phyloP scores from a whole-genome alignment of 148 eudicot species.

The Cornus controversa region DNA sequence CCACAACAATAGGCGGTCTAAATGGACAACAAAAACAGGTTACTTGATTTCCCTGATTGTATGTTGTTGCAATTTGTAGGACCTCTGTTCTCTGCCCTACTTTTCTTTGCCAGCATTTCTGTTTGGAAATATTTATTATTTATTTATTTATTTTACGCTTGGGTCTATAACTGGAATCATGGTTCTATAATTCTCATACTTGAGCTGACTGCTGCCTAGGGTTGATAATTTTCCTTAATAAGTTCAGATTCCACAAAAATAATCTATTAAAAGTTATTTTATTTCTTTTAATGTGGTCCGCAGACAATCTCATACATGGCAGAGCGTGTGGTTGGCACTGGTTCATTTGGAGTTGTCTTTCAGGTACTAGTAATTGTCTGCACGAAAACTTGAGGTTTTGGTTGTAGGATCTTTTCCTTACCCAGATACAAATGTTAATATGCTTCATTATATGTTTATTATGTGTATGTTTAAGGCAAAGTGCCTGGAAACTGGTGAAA shows the following conservation, averaged over 20 bases:
- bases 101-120: background rate
- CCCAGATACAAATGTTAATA: background rate
- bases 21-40: slow-evolving; percentile 88
- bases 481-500: slow-evolving; percentile 86
- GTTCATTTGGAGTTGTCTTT: slow-evolving; percentile 91
- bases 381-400: background rate
- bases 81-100: background rate
- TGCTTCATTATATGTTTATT: slow-evolving; percentile 2
- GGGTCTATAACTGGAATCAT: no score
- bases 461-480: slow-evolving; percentile 52
- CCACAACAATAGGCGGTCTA: slow-evolving; percentile 66
- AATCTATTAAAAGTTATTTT: slow-evolving; percentile 3
- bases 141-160: no score
- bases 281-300: background rate
- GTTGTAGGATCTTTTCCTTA: no score
- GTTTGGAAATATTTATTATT: background rate
- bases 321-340: slow-evolving; percentile 96
- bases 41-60: background rate
- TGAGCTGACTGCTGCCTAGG: no score
- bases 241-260: background rate
- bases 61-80: background rate
- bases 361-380: slow-evolving; percentile 51
- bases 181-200: no score
- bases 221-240: background rate
- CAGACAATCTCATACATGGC: slow-evolving; percentile 94